A percentile compares a stretch with the other conserved stretches of the same genome.
phyloP scores from a whole-genome alignment of 345 rosid genomes.

The Murraya paniculata region DNA sequence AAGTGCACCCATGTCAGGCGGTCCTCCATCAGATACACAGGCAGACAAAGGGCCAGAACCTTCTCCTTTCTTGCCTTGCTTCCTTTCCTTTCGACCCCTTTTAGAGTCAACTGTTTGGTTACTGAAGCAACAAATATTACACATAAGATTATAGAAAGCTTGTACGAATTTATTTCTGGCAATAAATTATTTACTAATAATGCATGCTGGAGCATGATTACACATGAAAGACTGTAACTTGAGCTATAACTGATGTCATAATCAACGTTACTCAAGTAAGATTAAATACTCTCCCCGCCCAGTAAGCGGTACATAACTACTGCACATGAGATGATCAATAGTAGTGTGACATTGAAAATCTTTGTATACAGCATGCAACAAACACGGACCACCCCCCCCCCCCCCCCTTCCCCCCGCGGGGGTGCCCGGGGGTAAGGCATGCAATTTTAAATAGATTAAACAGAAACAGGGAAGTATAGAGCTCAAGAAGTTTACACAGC shows the following conservation, averaged over 20 bases:
- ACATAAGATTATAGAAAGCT: slow-evolving; percentile 5
- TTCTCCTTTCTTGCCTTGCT: slow-evolving; percentile 51
- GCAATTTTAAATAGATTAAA: slow-evolving; percentile 8
- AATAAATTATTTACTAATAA: background rate
- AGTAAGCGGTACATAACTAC: background rate
- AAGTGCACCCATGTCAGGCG: slow-evolving; percentile 80
- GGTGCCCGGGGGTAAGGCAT: too few relatives aligned
- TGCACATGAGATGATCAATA: background rate
- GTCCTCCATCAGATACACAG: slow-evolving; percentile 43
- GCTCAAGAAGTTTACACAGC: slow-evolving; percentile 44
- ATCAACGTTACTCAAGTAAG: background rate
- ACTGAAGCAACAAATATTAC: slow-evolving; percentile 25
- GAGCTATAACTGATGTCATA: background rate
- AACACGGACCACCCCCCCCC: too few relatives aligned
- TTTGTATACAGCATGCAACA: background rate
- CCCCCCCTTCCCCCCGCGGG: too few relatives aligned
- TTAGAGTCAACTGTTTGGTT: slow-evolving; percentile 49
- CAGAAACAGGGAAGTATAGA: slow-evolving; percentile 9
- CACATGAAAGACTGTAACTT: background rate
- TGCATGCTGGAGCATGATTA: background rate
- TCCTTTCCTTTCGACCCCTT: slow-evolving; percentile 56
- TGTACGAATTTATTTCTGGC: background rate
- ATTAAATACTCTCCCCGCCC: background rate
- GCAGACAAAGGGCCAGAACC: slow-evolving; percentile 30
- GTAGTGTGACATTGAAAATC: background rate